Base-by-base conservation (phyloP, 2,329 filamentous ascomycete species). In the Trichoderma hamatum region DNA sequence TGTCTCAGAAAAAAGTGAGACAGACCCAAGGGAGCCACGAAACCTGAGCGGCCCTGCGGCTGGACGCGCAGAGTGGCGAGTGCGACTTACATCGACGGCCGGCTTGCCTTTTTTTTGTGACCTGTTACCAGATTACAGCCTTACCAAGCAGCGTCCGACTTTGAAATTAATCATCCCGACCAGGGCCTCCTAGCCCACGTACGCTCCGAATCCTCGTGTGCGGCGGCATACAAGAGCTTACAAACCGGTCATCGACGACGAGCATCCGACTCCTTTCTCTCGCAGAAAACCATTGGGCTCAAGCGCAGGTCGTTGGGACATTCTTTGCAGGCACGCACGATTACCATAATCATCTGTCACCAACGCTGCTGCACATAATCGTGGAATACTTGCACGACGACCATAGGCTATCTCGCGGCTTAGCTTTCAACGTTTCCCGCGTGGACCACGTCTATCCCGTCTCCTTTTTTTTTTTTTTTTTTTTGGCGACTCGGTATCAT, bases 401-500 rank as follows among this genome's bases (percentile, higher is more conserved):
- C 51, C 51, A 54, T 28, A 54, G 51, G 51, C 21, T 28, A 26
- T 32, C 30, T 24, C 43, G n/a, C 13, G 43, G 34, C 5, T 28
- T 39, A 14, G 28, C 46, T 28, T 30, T 56, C 19, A 28, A 54
- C 56, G 6, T 59, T 63, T 58, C 32, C 34, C 51, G 46, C 34
- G 43, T 54, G 43, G 64, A 26, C 46, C 51, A 3, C 65, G 26
- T 46, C 65, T 46, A 65, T 36, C 13, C 14, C 39, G n/a, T 26
- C 61, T 63, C 67, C 24, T 39, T 14, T 16, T 16, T 39, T 14
- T 13, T 39, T 39, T 19, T 39, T 43, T 19, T 9, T 43, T 14
- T 19, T 51, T 21, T 39, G n/a, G 65, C 30, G 43, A 46, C 49
- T 66, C 70, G 71, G 72, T 70, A 72, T 63, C 68, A 70, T 70